Evolutionary conservation across 768 basidiomycete genomes (phyloP).

Genomic region (Guyanaporus albipodus): DNA sequence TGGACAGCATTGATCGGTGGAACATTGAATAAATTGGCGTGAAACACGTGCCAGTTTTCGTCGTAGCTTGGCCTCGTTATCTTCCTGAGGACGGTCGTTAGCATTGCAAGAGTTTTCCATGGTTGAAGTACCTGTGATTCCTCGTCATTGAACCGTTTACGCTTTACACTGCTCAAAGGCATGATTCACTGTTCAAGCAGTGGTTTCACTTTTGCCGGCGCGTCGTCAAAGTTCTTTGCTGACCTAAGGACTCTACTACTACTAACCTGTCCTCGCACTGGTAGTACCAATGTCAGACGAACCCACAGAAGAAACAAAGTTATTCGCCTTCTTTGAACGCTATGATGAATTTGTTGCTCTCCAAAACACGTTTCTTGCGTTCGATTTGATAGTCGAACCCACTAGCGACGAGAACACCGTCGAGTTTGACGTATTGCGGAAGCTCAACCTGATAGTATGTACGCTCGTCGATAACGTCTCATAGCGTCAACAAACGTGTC

Average conservation of each 20-base stretch:
- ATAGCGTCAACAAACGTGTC: neutral
- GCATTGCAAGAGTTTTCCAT: neutral
- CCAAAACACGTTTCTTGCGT: slow-evolving; percentile 48
- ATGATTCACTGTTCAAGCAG: slow-evolving; percentile 7
- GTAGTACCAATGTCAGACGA: slow-evolving; percentile 42
- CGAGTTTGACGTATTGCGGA: slow-evolving; percentile 41
- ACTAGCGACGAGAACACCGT: slow-evolving; percentile 40
- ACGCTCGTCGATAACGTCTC: neutral
- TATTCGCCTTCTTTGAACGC: slow-evolving; percentile 58
- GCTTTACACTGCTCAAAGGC: slow-evolving; percentile 34
- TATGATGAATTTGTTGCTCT: slow-evolving; percentile 53
- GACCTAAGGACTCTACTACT: too few relatives aligned
- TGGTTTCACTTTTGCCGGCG: too few relatives aligned
- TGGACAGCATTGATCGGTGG: slow-evolving; percentile 7
- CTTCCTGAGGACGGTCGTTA: slow-evolving; percentile 32
- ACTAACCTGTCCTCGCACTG: too few relatives aligned
- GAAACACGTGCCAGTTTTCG: slow-evolving; percentile 53
- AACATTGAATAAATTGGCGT: slow-evolving; percentile 6
- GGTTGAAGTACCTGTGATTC: slow-evolving; percentile 28
- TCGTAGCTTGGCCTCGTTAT: slow-evolving; percentile 39
- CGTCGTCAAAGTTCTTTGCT: slow-evolving; percentile 7
- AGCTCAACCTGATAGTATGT: slow-evolving; percentile 51
- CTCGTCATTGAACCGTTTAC: slow-evolving; percentile 40
- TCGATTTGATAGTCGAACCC: slow-evolving; percentile 44
- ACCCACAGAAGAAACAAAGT: slow-evolving; percentile 36